Evolutionary conservation across 2,329 filamentous ascomycete genomes (phyloP), one percentile per base, ranked within the genome.

Genomic region (Cordyceps javanica): DNA sequence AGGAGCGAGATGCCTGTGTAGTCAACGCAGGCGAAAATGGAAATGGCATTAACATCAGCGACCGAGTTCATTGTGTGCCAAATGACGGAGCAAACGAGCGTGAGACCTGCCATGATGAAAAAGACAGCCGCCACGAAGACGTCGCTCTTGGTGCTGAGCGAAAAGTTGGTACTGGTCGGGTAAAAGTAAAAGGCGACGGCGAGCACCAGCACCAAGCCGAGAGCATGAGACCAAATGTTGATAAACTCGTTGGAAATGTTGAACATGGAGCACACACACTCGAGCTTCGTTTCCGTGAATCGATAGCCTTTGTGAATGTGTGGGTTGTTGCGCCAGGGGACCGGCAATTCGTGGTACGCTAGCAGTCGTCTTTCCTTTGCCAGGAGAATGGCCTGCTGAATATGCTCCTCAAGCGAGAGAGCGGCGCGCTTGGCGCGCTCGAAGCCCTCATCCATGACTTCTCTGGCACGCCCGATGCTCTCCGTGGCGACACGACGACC

Each of bases 61-160:
- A 97, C 95, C 66, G 90, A 91, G 76, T 93, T 96, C 91, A 99
- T 97, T 26, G 94, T 97, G 76, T 99, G 94, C 94, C 94, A 99
- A 68, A 97, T 86, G 62, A 88, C 93, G 61, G 89, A 95, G 85
- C 94, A 99, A 69, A 93, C 85, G 57, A 99, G 83, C 68, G 93
- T 97, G 72, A 97, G 91, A 78, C 87, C 91, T 46, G 94, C 94
- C 49, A 93, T 94, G 68, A 96, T 90, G 77, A 99, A 97, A 80
- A 99, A 99, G 63, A 95, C 82, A 23, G 89, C 91, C 0, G 93
- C 92, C 61, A 99, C 91, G 68, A 94, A 82, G 60, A 97, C 84
- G 69, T 99, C 94, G 50, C 89, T 84, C 55, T 91, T 95, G 59
- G 89, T 91, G 72, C 90, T 95, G 61, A 90, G 78, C 48, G 83